These are phyloP conservation scores for Claviceps sp. DNA, from an alignment of 2,329 filamentous ascomycete species.

Conservation along the genomic window DNA sequence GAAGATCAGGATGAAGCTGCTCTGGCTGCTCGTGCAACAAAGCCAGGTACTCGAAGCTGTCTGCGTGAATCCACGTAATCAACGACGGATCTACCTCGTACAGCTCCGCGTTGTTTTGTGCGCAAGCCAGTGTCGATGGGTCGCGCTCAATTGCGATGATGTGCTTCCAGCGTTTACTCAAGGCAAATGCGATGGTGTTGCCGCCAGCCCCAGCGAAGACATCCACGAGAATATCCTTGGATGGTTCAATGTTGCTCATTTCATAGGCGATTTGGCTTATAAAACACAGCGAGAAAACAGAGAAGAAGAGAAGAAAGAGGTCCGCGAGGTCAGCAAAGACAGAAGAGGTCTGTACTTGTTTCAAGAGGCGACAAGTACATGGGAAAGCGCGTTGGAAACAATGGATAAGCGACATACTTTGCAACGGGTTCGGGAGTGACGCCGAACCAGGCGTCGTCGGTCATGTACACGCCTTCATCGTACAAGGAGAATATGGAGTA, in stretches of 20 bases:
- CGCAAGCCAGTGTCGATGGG: slow-evolving; percentile 67
- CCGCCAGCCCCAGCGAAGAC: slow-evolving; percentile 85
- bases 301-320: not conserved
- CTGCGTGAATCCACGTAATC: slow-evolving; percentile 77
- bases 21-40: slow-evolving; percentile 23
- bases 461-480: slow-evolving; percentile 79
- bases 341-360: not conserved
- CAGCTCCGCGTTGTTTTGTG: slow-evolving; percentile 78
- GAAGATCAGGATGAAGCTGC: slow-evolving; percentile 24
- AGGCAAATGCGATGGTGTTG: slow-evolving; percentile 89
- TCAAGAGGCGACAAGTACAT: not conserved
- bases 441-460: slow-evolving; percentile 90
- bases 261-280: slow-evolving; percentile 64
- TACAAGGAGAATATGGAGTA: slow-evolving; percentile 80
- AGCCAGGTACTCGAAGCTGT: slow-evolving; percentile 68
- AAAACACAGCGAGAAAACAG: slow-evolving; percentile 2
- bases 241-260: slow-evolving; percentile 41
- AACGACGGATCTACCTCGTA: slow-evolving; percentile 60
- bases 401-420: slow-evolving; percentile 37
- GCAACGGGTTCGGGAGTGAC: slow-evolving; percentile 91
- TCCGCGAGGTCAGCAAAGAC: not conserved
- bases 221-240: slow-evolving; percentile 62
- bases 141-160: slow-evolving; percentile 87
- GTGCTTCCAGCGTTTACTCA: slow-evolving; percentile 62
- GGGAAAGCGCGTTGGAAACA: not conserved